Conservation (phyloP, 2,329 filamentous ascomycete species). For the Fonsecaea multimorphosa region DNA sequence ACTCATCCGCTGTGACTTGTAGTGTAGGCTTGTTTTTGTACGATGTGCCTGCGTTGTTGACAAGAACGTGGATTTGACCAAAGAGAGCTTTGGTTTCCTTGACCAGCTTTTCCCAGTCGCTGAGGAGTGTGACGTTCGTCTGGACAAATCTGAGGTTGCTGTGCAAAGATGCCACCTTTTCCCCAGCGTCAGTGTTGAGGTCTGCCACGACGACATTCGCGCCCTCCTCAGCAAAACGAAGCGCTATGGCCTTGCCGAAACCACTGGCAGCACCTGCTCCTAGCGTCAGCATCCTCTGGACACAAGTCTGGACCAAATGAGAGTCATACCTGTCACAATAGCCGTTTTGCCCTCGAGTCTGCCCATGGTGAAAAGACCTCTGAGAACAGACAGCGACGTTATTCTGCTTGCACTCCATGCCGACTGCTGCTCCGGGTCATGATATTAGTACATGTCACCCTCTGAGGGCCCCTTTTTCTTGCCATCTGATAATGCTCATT, state of each 20-base stretch:
- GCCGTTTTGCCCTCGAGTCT: no score
- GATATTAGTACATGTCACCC: no score
- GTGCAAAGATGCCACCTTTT: slow-evolving; percentile 13
- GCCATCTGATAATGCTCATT: no score
- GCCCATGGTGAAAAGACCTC: no score
- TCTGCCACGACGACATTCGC: slow-evolving; percentile 45
- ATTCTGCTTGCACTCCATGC: no score
- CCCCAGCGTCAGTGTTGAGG: slow-evolving; percentile 20
- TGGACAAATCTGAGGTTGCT: slow-evolving; percentile 10
- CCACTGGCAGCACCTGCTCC: slow-evolving; percentile 48
- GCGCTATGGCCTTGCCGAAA: slow-evolving; percentile 49
- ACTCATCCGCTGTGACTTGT: slow-evolving; percentile 48
- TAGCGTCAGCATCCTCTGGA: no score
- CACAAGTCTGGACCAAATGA: no score
- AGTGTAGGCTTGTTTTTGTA: slow-evolving; percentile 50
- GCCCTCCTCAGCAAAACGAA: slow-evolving; percentile 45
- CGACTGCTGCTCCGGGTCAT: no score
- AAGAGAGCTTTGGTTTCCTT: slow-evolving; percentile 12
- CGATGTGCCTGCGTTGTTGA: slow-evolving; percentile 44
- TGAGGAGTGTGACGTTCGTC: slow-evolving; percentile 19
- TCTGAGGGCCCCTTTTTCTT: no score
- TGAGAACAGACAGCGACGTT: no score
- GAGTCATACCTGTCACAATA: no score
- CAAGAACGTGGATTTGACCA: slow-evolving; percentile 20
- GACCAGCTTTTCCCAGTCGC: slow-evolving; percentile 11